Conservation (phyloP, 2,329 filamentous ascomycete genomes). For the Aspergillus glaucus region DNA sequence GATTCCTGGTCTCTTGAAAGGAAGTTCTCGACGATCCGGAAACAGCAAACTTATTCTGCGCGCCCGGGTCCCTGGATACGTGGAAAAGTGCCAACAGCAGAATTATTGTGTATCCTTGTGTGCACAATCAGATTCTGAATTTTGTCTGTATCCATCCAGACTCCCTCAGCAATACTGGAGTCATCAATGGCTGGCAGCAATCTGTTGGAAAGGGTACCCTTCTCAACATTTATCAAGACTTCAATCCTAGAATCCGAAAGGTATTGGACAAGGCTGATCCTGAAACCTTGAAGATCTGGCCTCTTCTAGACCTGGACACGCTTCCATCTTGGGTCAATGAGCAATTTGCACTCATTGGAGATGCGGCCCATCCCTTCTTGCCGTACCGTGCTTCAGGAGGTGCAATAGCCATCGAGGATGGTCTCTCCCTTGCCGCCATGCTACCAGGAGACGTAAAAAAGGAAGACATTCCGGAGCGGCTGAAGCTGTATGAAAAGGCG, state of each 20-base stretch:
- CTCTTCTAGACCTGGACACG: conserved; percentile 56
- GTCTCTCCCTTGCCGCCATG: too few species aligned
- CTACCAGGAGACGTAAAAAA: too few species aligned
- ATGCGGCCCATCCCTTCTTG: conserved; percentile 63
- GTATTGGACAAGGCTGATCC: too few species aligned
- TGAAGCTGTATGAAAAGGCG: conserved; percentile 55
- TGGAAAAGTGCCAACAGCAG: conserved; percentile 37
- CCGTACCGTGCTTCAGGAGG: conserved; percentile 60
- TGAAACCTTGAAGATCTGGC: conserved; percentile 46
- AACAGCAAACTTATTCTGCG: too few species aligned
- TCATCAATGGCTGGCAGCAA: conserved; percentile 30
- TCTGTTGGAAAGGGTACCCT: conserved; percentile 18
- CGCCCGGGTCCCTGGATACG: too few species aligned
- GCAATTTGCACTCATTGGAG: conserved; percentile 54
- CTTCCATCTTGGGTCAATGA: conserved; percentile 51
- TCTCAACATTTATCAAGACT: conserved; percentile 19
- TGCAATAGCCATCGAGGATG: too few species aligned
- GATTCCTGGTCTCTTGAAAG: too few species aligned
- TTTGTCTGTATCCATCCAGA: conserved; percentile 50
- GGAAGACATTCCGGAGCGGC: conserved; percentile 46
- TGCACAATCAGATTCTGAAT: conserved; percentile 43
- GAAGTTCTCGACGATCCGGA: too few species aligned
- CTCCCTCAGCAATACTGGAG: conserved; percentile 29
- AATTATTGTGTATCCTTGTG: conserved; percentile 44
- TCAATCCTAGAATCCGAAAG: too few species aligned